Percentiles rank a stretch among this genome's conserved stretches.
phyloP scores from a whole-genome alignment of 176 grass and related monocot genomes.

The Cymbopogon citratus region DNA sequence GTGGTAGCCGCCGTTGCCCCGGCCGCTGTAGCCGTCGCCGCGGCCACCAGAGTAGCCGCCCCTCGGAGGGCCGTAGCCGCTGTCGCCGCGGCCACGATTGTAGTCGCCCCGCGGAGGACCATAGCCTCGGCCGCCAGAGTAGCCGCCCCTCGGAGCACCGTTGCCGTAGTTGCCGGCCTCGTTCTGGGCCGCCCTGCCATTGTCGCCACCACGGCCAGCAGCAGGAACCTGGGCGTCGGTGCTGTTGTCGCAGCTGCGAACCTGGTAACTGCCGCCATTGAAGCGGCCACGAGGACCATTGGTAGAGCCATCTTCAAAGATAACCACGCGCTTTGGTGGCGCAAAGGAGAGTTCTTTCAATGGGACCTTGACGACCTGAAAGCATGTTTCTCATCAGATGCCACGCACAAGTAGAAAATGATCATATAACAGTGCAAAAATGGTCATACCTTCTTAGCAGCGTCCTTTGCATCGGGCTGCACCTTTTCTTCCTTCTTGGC shows the following conservation, averaged over 20 bases:
- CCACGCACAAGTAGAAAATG: too few relatives aligned
- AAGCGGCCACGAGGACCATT: background rate
- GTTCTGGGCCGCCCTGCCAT: background rate
- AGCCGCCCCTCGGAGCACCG: background rate
- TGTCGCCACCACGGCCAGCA: background rate
- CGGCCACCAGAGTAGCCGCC: background rate
- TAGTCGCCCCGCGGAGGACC: background rate
- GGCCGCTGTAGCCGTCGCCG: background rate
- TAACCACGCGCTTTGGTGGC: background rate
- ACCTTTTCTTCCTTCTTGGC: background rate
- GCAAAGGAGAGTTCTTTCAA: background rate
- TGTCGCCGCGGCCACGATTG: background rate
- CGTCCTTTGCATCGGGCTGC: background rate
- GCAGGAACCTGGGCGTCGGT: background rate
- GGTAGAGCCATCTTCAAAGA: background rate
- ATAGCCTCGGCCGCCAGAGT: background rate
- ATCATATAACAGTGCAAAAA: background rate
- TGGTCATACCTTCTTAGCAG: background rate
- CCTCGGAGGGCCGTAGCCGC: background rate
- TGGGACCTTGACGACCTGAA: background rate
- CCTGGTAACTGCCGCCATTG: constrained; percentile 5
- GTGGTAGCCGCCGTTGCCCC: background rate
- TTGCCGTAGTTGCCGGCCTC: background rate
- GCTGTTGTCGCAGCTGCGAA: background rate
- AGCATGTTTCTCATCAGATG: background rate